Evolutionary conservation across 306 rosid genomes (phyloP), one percentile per base, ranked within the genome.

Genomic region (Pyrus bretschneideri): DNA sequence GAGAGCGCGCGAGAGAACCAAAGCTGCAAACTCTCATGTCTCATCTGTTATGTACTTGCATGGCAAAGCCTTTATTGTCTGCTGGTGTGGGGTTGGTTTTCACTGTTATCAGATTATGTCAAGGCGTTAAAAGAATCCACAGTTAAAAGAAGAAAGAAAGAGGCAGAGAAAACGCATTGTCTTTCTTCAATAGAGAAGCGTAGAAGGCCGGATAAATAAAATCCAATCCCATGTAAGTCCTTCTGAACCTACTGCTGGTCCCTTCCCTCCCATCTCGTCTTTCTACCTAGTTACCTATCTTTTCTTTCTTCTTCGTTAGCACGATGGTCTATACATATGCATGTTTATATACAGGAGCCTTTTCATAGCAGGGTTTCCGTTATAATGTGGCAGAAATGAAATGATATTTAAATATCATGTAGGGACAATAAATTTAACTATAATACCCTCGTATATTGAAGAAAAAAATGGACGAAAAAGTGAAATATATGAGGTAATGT

Each of bases 221-320:
- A 76, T 85, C 71, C 76, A 76, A 85, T 84, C 72, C 79, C 75
- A 86, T 76, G 87, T 72, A 83, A 82, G 60, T 77, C 70, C 74
- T 77, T 81, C 82, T 83, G 84, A 75, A 86, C 73, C 74, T 72
- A 81, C 86, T 76, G 76, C 87, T 83, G 96, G 89, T 87, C 85
- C 86, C 89, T 81, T 65, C 51, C 58, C 61, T 42, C 68, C 67
- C 57, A 52, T 57, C 61, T 55, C 15, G 1, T 25, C 40, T 14
- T 73, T 73, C 46, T 59, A 22, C 22, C 55, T 51, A 17, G 55
- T 21, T 51, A 49, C 21, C 42, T 42, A 17, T 72, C 4, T 14
- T 42, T 61, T 61, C 38, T 29, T 33, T 55, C 31, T 55, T 72
- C 5, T 29, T 62, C 11, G 19, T 29, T 62, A 62, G 29, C 40